phyloP scores from a whole-genome alignment of 306 rosid genomes.

The Fragaria vesca region DNA sequence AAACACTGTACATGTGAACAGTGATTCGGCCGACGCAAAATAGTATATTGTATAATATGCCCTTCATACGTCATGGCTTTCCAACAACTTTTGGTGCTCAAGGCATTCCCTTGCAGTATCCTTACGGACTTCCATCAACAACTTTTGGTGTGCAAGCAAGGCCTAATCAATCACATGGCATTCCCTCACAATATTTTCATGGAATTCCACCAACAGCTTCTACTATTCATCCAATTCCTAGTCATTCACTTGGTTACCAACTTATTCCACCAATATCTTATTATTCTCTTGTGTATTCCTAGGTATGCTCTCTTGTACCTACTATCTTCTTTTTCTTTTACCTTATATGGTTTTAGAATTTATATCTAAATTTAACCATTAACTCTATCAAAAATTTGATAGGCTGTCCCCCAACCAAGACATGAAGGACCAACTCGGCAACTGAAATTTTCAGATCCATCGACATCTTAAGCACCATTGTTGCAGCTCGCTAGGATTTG shows the following conservation, averaged over 20 bases:
- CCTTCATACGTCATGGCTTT: not conserved
- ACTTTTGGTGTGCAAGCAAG: not conserved
- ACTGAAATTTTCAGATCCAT: not conserved
- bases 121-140: not conserved
- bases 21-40: too few relatives aligned
- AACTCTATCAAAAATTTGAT: not conserved
- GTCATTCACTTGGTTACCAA: not conserved
- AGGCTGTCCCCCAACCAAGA: not conserved
- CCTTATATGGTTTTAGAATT: not conserved
- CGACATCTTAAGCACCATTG: not conserved
- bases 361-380: not conserved
- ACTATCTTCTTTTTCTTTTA: not conserved
- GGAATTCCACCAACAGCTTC: not conserved
- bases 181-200: not conserved
- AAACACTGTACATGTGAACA: too few relatives aligned
- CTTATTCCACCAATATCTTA: not conserved
- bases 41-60: not conserved
- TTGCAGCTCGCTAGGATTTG: not conserved
- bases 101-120: not conserved
- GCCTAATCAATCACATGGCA: not conserved
- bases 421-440: not conserved
- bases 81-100: not conserved
- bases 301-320: not conserved
- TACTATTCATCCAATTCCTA: not conserved
- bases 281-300: not conserved